Evolutionary conservation across 257 asterid species (phyloP).

Genomic region (Solanum stenotomum): DNA sequence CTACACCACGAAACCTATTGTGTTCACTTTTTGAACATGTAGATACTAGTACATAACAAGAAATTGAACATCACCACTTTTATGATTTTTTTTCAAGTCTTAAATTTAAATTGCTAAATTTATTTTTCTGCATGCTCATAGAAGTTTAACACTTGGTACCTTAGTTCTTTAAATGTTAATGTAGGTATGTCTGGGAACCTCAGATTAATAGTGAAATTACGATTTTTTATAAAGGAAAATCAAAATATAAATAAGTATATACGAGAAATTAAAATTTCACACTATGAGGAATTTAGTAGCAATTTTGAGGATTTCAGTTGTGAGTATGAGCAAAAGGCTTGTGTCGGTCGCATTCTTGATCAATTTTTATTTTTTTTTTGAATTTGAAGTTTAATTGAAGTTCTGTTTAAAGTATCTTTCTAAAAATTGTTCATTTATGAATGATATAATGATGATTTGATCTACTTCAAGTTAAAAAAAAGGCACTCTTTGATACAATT

Average conservation of each 20-base stretch:
- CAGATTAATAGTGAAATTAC: background rate
- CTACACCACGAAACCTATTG: constrained; percentile 87
- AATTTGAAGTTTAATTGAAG: background rate
- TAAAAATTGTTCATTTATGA: background rate
- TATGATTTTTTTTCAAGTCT: background rate
- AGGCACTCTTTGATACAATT: background rate
- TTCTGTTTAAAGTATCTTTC: background rate
- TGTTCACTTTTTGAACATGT: background rate
- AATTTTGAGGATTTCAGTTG: background rate
- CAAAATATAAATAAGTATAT: background rate
- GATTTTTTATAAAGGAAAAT: background rate
- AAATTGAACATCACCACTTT: background rate
- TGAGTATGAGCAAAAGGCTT: background rate
- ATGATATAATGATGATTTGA: background rate
- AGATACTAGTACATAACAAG: too few relatives aligned
- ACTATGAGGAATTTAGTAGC: background rate
- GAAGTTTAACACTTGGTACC: background rate
- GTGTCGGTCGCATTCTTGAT: background rate
- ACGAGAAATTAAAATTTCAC: background rate
- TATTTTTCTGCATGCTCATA: background rate
- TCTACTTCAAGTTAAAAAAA: background rate
- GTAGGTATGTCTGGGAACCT: background rate
- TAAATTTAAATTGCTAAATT: background rate
- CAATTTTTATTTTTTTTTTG: background rate
- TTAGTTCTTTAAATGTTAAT: background rate